A percentile compares a stretch with the other conserved stretches of the same genome.
These are phyloP conservation scores for Sporothrix brunneoviolacea DNA, from an alignment of 2,329 filamentous ascomycete genomes.

Conservation along the genomic window DNA sequence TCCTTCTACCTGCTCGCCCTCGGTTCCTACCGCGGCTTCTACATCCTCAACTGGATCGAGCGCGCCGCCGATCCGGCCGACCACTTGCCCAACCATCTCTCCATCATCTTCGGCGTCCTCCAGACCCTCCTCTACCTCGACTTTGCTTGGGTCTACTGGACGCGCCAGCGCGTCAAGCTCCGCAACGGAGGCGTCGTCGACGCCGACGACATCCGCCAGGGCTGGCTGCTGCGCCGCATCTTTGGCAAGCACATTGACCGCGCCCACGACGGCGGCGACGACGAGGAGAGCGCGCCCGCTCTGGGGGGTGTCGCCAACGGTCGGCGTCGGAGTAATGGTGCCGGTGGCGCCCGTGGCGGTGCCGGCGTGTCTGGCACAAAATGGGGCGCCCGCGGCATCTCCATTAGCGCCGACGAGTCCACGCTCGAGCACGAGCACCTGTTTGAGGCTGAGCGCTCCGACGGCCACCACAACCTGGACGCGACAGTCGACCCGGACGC, in stretches of 20 bases:
- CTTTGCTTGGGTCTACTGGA: slow-evolving; percentile 96
- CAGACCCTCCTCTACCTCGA: slow-evolving; percentile 88
- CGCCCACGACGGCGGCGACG: slow-evolving; percentile 45
- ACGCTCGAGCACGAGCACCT: slow-evolving; percentile 38
- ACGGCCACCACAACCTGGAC: slow-evolving; percentile 38
- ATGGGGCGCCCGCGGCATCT: slow-evolving; percentile 58
- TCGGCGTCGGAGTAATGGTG: too few species aligned
- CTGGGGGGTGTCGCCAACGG: slow-evolving; percentile 30
- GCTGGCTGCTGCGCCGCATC: slow-evolving; percentile 75
- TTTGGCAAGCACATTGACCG: slow-evolving; percentile 55
- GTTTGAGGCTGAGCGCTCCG: slow-evolving; percentile 23
- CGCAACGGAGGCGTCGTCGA: slow-evolving; percentile 83
- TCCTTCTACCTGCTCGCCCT: slow-evolving; percentile 90
- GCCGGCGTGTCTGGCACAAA: slow-evolving; percentile 40
- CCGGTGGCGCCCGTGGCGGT: slow-evolving; percentile 42
- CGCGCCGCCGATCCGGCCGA: slow-evolving; percentile 55
- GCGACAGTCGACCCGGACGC: slow-evolving; percentile 52
- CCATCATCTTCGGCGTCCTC: slow-evolving; percentile 78
- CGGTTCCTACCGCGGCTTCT: slow-evolving; percentile 80
- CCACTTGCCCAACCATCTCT: slow-evolving; percentile 58
- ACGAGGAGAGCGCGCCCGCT: slow-evolving; percentile 52
- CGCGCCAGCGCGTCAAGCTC: slow-evolving; percentile 87
- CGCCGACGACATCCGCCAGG: slow-evolving; percentile 75
- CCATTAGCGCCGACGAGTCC: slow-evolving; percentile 58
- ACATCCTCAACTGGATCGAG: slow-evolving; percentile 86